These are phyloP conservation scores for Fusarium nanum DNA, from an alignment of 2,329 filamentous ascomycete species.

Conservation along the genomic window DNA sequence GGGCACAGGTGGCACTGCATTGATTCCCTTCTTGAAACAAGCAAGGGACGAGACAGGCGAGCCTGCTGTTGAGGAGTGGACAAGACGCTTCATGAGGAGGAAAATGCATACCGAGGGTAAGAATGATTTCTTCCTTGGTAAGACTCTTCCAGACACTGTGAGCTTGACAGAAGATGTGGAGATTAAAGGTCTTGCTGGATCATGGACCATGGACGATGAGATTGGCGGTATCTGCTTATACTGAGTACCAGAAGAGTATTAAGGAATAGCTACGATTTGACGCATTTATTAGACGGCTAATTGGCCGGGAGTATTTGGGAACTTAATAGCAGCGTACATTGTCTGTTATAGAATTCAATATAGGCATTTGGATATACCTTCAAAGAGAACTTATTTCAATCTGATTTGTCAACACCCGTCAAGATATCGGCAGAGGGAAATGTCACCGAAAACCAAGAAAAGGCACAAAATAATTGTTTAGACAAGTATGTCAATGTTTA, in stretches of 20 bases:
- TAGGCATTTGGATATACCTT: background rate
- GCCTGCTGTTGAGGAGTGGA: slow-evolving; percentile 79
- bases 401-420: background rate
- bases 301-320: slow-evolving; percentile 1
- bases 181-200: slow-evolving; percentile 78
- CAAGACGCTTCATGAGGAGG: slow-evolving; percentile 67
- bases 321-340: background rate
- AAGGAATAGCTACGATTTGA: background rate
- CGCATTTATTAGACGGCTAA: background rate
- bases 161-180: slow-evolving; percentile 58
- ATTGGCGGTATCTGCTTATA: slow-evolving; percentile 73
- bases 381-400: background rate
- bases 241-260: slow-evolving; percentile 43
- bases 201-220: slow-evolving; percentile 88
- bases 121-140: slow-evolving; percentile 69
- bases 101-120: slow-evolving; percentile 62
- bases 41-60: slow-evolving; percentile 96
- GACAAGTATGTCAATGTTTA: slow-evolving; percentile 28
- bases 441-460: background rate
- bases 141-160: slow-evolving; percentile 58
- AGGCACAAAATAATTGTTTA: background rate
- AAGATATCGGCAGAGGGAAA: background rate
- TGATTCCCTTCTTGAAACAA: slow-evolving; percentile 97
- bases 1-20: slow-evolving; percentile 90
- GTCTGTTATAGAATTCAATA: background rate